A percentile compares a stretch with the other conserved stretches of the same genome.
Conservation (phyloP, 441 rosid species). For the Isatis lusitanica region DNA sequence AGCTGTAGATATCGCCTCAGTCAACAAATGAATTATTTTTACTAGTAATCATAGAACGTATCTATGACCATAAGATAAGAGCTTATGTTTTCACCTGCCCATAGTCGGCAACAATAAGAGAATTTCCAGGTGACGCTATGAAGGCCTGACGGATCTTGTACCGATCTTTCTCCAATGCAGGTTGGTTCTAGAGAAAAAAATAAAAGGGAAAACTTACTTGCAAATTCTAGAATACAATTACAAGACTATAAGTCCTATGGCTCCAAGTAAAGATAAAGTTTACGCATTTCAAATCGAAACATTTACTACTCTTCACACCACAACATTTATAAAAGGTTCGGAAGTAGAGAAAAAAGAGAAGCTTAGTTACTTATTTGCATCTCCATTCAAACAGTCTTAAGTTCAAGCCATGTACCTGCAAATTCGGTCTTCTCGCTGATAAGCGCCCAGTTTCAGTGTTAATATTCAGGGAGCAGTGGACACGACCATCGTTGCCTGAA, state of each 20-base stretch:
- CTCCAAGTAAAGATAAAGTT: no score
- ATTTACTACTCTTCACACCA: background rate
- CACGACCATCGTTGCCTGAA: slow-evolving; percentile 80
- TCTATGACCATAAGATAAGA: slow-evolving; percentile 12
- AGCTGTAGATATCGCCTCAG: slow-evolving; percentile 55
- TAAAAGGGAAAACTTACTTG: background rate
- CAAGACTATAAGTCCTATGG: background rate
- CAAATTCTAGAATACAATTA: background rate
- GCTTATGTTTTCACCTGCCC: slow-evolving; percentile 71
- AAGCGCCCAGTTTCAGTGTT: slow-evolving; percentile 97
- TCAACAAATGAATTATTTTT: slow-evolving; percentile 27
- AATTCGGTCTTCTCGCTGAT: slow-evolving; percentile 95
- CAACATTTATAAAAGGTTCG: slow-evolving; percentile 3
- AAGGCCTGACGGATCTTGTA: slow-evolving; percentile 98
- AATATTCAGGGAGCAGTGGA: slow-evolving; percentile 95
- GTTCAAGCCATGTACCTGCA: slow-evolving; percentile 59
- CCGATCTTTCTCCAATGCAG: slow-evolving; percentile 98
- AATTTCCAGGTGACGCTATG: slow-evolving; percentile 88
- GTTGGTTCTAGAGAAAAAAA: slow-evolving; percentile 68
- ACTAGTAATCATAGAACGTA: slow-evolving; percentile 17
- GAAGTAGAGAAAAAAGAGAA: slow-evolving; percentile 11
- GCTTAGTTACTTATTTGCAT: slow-evolving; percentile 11
- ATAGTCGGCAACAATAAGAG: slow-evolving; percentile 96
- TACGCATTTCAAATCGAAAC: no score
- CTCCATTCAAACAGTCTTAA: slow-evolving; percentile 1